Conservation (phyloP, 345 rosid genomes). For the Cardamine chenopodiifolia region DNA sequence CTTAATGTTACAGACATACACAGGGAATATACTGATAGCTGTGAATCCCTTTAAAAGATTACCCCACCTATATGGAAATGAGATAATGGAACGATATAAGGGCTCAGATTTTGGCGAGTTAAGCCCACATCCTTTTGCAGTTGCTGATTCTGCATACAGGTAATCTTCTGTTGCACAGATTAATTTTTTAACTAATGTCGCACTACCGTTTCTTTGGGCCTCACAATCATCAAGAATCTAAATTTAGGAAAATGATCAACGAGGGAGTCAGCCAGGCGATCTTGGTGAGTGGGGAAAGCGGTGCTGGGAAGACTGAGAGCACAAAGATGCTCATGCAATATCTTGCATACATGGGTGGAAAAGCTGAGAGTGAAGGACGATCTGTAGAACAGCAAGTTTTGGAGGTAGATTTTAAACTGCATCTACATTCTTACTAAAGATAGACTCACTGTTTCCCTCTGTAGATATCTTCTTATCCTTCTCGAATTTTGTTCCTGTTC, state of each 20-base stretch:
- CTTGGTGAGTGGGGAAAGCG: constrained; percentile 98
- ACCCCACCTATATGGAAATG: constrained; percentile 80
- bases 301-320: constrained; percentile 99
- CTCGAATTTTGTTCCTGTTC: not conserved
- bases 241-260: constrained; percentile 81
- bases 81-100: constrained; percentile 83
- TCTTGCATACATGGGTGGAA: constrained; percentile 98
- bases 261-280: constrained; percentile 90
- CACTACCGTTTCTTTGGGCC: constrained; percentile 15
- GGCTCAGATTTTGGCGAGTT: constrained; percentile 83
- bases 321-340: constrained; percentile 95
- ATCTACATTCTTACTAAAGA: constrained; percentile 13
- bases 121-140: constrained; percentile 94
- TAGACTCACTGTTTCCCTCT: not conserved
- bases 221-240: constrained; percentile 36
- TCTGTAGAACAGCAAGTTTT: constrained; percentile 96
- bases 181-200: not conserved
- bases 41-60: constrained; percentile 88
- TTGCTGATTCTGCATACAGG: constrained; percentile 98
- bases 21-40: constrained; percentile 94
- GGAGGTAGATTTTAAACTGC: constrained; percentile 61
- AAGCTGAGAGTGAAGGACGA: constrained; percentile 69
- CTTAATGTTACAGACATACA: constrained; percentile 67
- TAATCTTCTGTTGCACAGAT: constrained; percentile 35
- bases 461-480: constrained; percentile 30